Evolutionary conservation across 1,284 basidiomycete genomes (phyloP), one percentile per base, ranked within the genome.

Genomic region (Agaricales sp.): DNA sequence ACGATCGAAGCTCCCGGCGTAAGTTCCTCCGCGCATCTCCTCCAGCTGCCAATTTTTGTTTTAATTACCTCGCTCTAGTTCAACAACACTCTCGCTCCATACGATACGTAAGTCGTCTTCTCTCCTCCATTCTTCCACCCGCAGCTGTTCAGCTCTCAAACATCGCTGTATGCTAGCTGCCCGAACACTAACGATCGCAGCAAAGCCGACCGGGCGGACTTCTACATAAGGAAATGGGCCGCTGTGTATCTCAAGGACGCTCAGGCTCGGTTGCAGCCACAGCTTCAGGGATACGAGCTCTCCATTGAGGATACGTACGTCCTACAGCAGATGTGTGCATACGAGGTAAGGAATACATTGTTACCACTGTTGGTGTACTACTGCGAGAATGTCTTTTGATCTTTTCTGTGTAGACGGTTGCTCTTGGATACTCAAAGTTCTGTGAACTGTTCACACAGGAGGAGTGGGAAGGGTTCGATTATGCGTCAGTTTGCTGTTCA

Each of bases 401-500:
- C 11, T 47, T 62, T 55, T 55, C 55, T n/a, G 57, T 54, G 49
- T 59, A 91, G 82, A 95, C 92, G 2, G 90, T 93, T 37, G 86
- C 91, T 0, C 73, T 95, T 13, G 93, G 92, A 2, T 93, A 87
- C 60, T 91, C 87, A 22, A 83, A 80, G 55, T 96, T 95, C 67
- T 97, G 94, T 58, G 77, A 79, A 47, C 69, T 97, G 1, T 97
- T 97, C 66, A 92, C 87, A 0, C 73, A 86, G 59, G 82, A 90
- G 43, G 92, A 96, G 63, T 93, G 91, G 84, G 77, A 85, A 57
- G 90, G 88, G 11, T 94, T 90, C 62, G 78, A 91, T 61, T 94
- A 93, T 53, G 71, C 80, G 78, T 87, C 58, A 53, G 82, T 70
- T 3, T 49, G n/a, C 12, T 25, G n/a, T 19, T 43, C 20, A 8